These are phyloP conservation scores for Starmerella vaccinii DNA, from an alignment of 805 yeast genomes.

Conservation along the genomic window DNA sequence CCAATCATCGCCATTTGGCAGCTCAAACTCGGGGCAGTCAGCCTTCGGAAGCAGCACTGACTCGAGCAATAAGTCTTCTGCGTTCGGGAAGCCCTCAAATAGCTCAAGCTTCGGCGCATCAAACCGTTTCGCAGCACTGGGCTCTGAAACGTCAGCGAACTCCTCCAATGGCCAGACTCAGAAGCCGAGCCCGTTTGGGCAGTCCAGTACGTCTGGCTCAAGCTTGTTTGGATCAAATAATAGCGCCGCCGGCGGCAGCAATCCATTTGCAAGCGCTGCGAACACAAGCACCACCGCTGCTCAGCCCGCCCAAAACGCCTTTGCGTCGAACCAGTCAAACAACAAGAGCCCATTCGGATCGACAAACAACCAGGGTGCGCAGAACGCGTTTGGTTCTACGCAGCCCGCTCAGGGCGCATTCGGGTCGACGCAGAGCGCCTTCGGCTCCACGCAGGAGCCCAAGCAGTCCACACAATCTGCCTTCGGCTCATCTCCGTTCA, in stretches of 20 bases:
- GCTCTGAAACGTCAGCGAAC: background rate
- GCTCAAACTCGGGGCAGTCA: background rate
- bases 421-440: background rate
- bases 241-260: background rate
- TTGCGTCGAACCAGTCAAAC: background rate
- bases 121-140: slow-evolving; percentile 1
- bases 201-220: background rate
- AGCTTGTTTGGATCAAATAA: background rate
- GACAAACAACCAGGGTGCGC: background rate
- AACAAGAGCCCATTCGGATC: too few species aligned
- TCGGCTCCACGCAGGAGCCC: background rate
- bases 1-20: slow-evolving; percentile 5
- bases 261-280: background rate
- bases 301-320: background rate
- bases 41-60: slow-evolving; percentile 3
- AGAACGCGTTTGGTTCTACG: background rate
- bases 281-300: background rate
- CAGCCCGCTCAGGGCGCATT: background rate
- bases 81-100: slow-evolving; percentile 7
- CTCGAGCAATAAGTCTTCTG: background rate
- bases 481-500: background rate
- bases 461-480: background rate
- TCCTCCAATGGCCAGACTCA: background rate
- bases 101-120: background rate
- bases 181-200: slow-evolving; percentile 5